phyloP scores from a whole-genome alignment of 257 asterid species.

The Solanum corneliomulleri region DNA sequence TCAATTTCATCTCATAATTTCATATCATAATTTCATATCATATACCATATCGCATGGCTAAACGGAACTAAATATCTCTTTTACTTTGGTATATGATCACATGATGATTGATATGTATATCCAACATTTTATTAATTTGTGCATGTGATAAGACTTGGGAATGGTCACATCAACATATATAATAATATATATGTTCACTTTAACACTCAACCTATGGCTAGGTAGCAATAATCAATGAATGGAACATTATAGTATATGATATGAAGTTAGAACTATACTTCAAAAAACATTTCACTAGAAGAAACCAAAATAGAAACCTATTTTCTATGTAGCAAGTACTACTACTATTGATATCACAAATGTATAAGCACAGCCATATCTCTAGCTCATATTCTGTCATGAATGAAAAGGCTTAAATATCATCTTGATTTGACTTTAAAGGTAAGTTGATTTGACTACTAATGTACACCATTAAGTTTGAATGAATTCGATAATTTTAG shows the following conservation, averaged over 20 bases:
- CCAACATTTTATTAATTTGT: background rate
- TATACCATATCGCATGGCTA: too few species aligned
- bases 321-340: background rate
- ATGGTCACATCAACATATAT: background rate
- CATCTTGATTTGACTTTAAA: background rate
- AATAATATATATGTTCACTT: background rate
- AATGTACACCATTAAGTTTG: too few species aligned
- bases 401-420: background rate
- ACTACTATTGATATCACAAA: background rate
- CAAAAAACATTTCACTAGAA: background rate
- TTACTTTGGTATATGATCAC: too few species aligned
- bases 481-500: too few species aligned
- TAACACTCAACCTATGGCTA: background rate
- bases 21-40: too few species aligned
- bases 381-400: background rate
- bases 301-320: background rate
- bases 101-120: background rate
- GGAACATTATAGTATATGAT: background rate
- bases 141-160: background rate
- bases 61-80: too few species aligned
- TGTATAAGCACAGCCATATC: background rate
- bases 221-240: background rate
- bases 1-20: too few species aligned
- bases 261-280: background rate
- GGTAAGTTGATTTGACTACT: background rate